Percentiles rank a stretch among this genome's conserved stretches.
Conservation (phyloP, 352 stramenopile genomes). For the Pythium vanterpoolii region DNA sequence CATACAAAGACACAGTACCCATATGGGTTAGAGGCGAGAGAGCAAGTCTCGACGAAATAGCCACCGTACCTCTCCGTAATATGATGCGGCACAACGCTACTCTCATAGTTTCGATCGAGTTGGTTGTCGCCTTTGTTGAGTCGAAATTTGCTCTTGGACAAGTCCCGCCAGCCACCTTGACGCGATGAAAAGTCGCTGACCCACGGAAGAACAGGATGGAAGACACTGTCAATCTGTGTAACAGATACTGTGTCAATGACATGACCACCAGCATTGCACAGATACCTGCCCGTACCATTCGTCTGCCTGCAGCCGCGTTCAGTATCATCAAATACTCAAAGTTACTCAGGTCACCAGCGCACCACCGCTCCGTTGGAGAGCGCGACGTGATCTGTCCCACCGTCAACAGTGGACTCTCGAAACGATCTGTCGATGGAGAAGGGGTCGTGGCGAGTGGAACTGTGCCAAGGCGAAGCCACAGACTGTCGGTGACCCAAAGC, state of each 20-base stretch:
- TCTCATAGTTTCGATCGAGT: constrained; percentile 88
- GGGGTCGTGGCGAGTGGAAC: constrained; percentile 17
- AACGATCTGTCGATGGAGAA: neutral
- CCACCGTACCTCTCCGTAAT: constrained; percentile 84
- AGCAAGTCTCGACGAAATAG: neutral
- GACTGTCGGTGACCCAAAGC: constrained; percentile 43
- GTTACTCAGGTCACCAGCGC: constrained; percentile 85
- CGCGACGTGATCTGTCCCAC: constrained; percentile 16
- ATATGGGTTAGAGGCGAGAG: neutral
- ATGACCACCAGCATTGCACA: neutral
- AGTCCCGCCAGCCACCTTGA: constrained; percentile 76
- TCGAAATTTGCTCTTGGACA: constrained; percentile 93
- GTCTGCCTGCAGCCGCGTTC: constrained; percentile 88
- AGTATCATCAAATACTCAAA: constrained; percentile 93
- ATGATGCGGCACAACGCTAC: constrained; percentile 89
- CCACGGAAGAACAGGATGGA: constrained; percentile 95
- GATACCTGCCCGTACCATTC: constrained; percentile 38
- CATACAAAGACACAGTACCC: neutral
- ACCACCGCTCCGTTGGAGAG: constrained; percentile 88
- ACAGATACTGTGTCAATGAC: neutral
- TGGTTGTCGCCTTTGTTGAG: constrained; percentile 94
- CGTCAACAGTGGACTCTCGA: neutral
- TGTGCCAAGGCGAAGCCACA: constrained; percentile 47
- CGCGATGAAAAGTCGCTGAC: constrained; percentile 88
- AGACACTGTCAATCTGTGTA: constrained; percentile 62